phyloP scores from a whole-genome alignment of 2,329 filamentous ascomycete species.

The Colletotrichum musae region DNA sequence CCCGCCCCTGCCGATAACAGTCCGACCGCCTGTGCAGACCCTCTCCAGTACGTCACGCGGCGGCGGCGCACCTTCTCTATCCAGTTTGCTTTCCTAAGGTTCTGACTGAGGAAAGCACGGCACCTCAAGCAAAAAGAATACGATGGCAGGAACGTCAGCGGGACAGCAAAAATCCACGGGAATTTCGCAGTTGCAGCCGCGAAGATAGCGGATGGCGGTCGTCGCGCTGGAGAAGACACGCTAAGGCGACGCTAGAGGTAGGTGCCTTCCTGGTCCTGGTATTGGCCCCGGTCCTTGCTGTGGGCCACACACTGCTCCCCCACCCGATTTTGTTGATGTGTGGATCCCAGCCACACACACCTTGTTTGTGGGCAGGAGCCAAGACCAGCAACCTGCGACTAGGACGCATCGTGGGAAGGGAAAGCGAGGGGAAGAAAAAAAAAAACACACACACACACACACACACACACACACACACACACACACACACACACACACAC shows the following conservation, averaged over 20 bases:
- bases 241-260: conserved; percentile 27
- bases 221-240: conserved; percentile 17
- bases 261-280: conserved; percentile 31
- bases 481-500: neutral
- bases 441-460: neutral
- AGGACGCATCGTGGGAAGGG: conserved; percentile 31
- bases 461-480: neutral
- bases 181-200: neutral
- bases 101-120: neutral
- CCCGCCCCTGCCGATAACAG: conserved; percentile 32
- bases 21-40: conserved; percentile 17
- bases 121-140: conserved; percentile 3
- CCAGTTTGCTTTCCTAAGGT: conserved; percentile 4
- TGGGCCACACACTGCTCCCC: conserved; percentile 11
- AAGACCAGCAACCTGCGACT: conserved; percentile 35
- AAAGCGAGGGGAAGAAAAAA: conserved; percentile 26
- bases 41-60: neutral
- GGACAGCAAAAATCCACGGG: neutral
- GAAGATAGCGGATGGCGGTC: conserved; percentile 11
- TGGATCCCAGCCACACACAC: conserved; percentile 39
- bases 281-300: neutral
- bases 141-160: neutral
- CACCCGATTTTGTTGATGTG: conserved; percentile 14
- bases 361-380: conserved; percentile 32
- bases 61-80: neutral